Evolutionary conservation across 2,329 filamentous ascomycete genomes (phyloP), one percentile per base, ranked within the genome.

Genomic region (Fusarium multiceps): DNA sequence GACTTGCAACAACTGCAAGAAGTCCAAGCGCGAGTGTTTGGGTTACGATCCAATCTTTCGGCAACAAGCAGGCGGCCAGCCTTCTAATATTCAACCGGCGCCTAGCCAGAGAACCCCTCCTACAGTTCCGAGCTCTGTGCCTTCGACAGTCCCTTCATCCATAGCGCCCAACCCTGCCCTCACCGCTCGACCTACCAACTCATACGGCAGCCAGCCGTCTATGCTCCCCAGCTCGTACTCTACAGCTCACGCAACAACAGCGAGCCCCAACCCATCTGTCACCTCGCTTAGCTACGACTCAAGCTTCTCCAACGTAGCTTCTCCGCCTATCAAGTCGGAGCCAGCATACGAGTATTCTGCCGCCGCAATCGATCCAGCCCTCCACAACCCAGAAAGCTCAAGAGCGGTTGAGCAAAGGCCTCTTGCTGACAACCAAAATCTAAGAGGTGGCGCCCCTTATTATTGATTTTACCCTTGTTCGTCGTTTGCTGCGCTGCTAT

Each of bases 41-140:
- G 93, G 93, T 58, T 96, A 96, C 87, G 93, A 96, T 76, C 92
- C 93, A 40, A 93, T 95, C 76, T 96, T 95, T 83, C 93, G 93
- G 81, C 88, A 88, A 72, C 88, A 90, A 30, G 86, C 91, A 49
- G 87, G 89, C 69, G 91, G 93, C 68, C 92, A 95, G 78, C 88
- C 91, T 21, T 88, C 90, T 58, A 88, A 86, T 74, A 80, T 76
- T 54, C 80, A 77, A 69, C 78, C 78, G 9, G 75, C 78, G 30
- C 72, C 73, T 48, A 75, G 63, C 55, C 76, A 78, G 50, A 78
- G 75, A 68, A 78, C 78, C 16, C 71, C 79, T 13, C 76, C 81
- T 21, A 78, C 82, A 11, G 37, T 78, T 78, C 72, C 73, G 13
- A 60, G 73, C 73, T 63, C 75, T 45, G 65, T 72, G 20, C 66